phyloP scores from a whole-genome alignment of 805 yeast species.

The Candida nemodendra region DNA sequence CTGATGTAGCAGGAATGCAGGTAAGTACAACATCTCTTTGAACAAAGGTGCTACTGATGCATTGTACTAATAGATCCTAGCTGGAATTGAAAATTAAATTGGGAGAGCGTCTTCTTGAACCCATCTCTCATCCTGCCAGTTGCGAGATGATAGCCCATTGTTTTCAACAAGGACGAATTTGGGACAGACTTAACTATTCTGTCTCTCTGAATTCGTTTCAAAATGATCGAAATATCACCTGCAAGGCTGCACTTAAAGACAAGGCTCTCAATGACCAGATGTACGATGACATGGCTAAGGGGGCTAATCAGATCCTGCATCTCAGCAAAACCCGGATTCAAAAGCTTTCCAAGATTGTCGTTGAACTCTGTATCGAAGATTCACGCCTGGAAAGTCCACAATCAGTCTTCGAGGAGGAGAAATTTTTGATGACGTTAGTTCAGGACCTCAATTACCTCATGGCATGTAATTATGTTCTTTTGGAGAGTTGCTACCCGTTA shows the following conservation, averaged over 20 bases:
- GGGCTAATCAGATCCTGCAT: slow-evolving; percentile 10
- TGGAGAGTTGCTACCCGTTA: slow-evolving; percentile 29
- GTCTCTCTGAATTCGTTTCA: slow-evolving; percentile 1
- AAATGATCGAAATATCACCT: slow-evolving; percentile 2
- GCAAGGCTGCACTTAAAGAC: slow-evolving; percentile 13
- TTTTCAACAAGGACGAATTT: slow-evolving; percentile 14
- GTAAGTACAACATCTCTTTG: slow-evolving; percentile 3
- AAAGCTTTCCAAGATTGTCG: slow-evolving; percentile 7
- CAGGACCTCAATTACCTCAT: slow-evolving; percentile 28
- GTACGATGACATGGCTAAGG: slow-evolving; percentile 14
- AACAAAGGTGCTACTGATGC: background rate
- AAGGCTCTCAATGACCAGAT: slow-evolving; percentile 12
- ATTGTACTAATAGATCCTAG: slow-evolving; percentile 5
- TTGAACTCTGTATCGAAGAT: slow-evolving; percentile 12
- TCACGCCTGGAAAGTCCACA: background rate
- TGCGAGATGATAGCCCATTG: slow-evolving; percentile 22
- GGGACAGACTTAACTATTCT: slow-evolving; percentile 14
- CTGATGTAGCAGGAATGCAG: slow-evolving; percentile 7
- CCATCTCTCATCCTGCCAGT: slow-evolving; percentile 11
- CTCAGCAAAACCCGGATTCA: slow-evolving; percentile 10
- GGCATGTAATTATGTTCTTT: slow-evolving; percentile 21
- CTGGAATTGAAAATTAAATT: slow-evolving; percentile 9
- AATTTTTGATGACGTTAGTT: slow-evolving; percentile 7
- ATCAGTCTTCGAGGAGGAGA: slow-evolving; percentile 1
- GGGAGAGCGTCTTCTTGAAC: slow-evolving; percentile 8